Evolutionary conservation across 495 filamentous ascomycete species (phyloP).

Genomic region (Talaromyces nanjingensis): DNA sequence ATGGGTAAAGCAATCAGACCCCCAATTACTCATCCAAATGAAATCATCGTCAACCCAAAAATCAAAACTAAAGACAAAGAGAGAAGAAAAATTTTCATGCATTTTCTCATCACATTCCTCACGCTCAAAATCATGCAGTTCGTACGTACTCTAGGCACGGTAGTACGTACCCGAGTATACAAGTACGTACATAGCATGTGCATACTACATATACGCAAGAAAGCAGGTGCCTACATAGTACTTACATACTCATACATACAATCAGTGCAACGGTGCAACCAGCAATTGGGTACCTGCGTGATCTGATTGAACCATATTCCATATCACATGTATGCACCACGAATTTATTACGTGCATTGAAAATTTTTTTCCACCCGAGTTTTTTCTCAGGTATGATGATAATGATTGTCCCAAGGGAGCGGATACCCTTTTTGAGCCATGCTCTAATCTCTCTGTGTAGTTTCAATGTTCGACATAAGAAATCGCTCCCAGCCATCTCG

Average conservation of each 20-base stretch:
- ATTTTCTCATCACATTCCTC: neutral
- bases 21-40: neutral
- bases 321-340: neutral
- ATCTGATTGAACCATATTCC: neutral
- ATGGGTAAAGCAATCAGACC: neutral
- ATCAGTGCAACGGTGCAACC: neutral
- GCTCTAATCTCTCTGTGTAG: neutral
- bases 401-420: neutral
- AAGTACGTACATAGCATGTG: neutral
- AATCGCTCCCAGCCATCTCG: neutral
- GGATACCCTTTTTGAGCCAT: neutral
- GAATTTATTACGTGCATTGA: neutral
- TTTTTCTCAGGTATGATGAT: neutral
- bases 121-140: neutral
- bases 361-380: neutral
- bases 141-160: neutral
- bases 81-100: conserved; percentile 1
- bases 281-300: neutral
- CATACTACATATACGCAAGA: neutral
- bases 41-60: neutral
- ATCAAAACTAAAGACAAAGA: neutral
- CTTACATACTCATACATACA: neutral
- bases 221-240: neutral
- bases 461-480: neutral
- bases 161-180: neutral